phyloP scores from a whole-genome alignment of 2,329 filamentous ascomycete genomes.

The Helminthosporium solani region DNA sequence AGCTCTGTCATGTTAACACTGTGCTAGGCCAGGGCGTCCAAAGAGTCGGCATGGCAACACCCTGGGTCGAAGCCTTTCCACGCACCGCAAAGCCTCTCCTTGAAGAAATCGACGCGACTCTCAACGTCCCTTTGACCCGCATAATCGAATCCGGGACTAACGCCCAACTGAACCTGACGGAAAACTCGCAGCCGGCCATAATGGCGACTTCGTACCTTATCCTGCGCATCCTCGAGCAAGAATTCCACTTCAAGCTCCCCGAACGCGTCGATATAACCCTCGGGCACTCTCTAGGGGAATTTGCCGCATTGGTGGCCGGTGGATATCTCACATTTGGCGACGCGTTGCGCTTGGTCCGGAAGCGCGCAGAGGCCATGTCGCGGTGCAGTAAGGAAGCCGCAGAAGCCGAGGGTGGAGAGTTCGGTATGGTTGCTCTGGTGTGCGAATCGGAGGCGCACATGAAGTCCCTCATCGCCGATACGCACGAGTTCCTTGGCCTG shows the following conservation, averaged over 20 bases:
- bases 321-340: conserved; percentile 78
- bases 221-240: conserved; percentile 78
- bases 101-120: conserved; percentile 78
- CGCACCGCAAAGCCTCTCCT: conserved; percentile 71
- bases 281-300: conserved; percentile 90
- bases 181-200: conserved; percentile 90
- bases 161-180: conserved; percentile 72
- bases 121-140: conserved; percentile 72
- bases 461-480: conserved; percentile 65
- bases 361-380: conserved; percentile 80
- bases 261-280: conserved; percentile 78
- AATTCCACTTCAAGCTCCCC: conserved; percentile 73
- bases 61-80: conserved; percentile 87
- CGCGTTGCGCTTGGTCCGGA: conserved; percentile 73
- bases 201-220: conserved; percentile 94
- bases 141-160: conserved; percentile 81
- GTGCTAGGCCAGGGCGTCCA: conserved; percentile 79
- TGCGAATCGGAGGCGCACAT: conserved; percentile 77
- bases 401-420: conserved; percentile 71
- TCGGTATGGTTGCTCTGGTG: conserved; percentile 92
- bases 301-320: conserved; percentile 82
- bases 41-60: conserved; percentile 80
- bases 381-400: conserved; percentile 68
- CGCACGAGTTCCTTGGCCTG: conserved; percentile 76
- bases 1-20: conserved; percentile 13